These are phyloP conservation scores for Saururus chinensis DNA, from an alignment of 164 flowering plant species.

Conservation along the genomic window DNA sequence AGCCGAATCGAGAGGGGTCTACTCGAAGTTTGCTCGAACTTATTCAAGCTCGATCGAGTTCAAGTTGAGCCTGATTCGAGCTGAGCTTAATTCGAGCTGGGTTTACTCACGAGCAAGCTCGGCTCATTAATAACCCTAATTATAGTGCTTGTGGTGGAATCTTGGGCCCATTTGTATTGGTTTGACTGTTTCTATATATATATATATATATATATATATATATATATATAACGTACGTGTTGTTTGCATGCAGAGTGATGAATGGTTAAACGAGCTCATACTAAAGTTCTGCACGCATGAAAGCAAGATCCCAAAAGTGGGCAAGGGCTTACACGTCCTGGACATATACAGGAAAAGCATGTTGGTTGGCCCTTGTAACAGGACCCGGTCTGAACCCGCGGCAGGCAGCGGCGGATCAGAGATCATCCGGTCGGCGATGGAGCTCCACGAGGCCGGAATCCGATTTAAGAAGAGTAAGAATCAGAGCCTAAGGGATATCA, in stretches of 20 bases:
- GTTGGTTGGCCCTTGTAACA: conserved; percentile 10
- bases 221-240: too few relatives aligned
- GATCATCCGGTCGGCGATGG: conserved; percentile 16
- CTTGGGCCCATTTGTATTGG: too few relatives aligned
- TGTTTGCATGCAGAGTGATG: neutral
- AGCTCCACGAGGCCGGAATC: conserved; percentile 50
- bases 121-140: too few relatives aligned
- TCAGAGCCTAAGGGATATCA: conserved; percentile 31
- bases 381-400: neutral
- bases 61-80: too few relatives aligned
- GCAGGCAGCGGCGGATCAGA: conserved; percentile 8
- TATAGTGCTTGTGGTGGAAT: too few relatives aligned
- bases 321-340: conserved; percentile 32
- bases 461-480: conserved; percentile 27
- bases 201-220: too few relatives aligned
- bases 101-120: too few relatives aligned
- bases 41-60: too few relatives aligned
- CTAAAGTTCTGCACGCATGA: conserved; percentile 20
- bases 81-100: too few relatives aligned
- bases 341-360: conserved; percentile 31
- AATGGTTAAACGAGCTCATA: conserved; percentile 17
- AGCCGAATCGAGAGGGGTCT: too few relatives aligned
- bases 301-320: conserved; percentile 5
- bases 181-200: too few relatives aligned
- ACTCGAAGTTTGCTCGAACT: too few relatives aligned